These are phyloP conservation scores for Xylaria palmicola DNA, from an alignment of 495 filamentous ascomycete species.

Conservation along the genomic window DNA sequence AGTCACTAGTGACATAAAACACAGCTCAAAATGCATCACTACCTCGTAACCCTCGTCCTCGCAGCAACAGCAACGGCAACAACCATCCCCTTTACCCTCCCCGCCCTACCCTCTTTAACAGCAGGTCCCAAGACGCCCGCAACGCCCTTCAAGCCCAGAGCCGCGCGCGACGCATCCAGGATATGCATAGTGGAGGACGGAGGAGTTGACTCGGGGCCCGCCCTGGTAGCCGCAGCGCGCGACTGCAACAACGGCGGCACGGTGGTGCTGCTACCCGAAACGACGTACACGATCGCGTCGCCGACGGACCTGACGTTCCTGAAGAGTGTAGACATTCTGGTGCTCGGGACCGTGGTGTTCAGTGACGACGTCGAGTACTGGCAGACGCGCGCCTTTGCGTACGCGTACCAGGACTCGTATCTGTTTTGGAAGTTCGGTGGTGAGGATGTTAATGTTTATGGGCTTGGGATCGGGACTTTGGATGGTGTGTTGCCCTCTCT, in stretches of 20 bases:
- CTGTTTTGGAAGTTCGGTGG: conserved; percentile 71
- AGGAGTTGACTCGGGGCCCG: neutral
- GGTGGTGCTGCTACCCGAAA: conserved; percentile 51
- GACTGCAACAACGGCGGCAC: conserved; percentile 52
- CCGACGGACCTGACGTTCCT: conserved; percentile 56
- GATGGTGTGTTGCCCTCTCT: conserved; percentile 7
- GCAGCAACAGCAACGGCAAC: neutral
- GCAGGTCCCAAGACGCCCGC: neutral
- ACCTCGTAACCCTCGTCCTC: neutral
- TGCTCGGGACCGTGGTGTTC: conserved; percentile 58
- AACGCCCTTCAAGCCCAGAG: neutral
- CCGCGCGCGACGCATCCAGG: neutral
- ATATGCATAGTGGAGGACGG: neutral
- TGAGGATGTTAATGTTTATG: conserved; percentile 67
- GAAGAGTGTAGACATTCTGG: conserved; percentile 53
- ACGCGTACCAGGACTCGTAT: conserved; percentile 63
- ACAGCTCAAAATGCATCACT: neutral
- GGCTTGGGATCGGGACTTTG: conserved; percentile 50
- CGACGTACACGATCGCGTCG: conserved; percentile 54
- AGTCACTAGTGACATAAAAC: neutral
- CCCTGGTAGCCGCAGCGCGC: conserved; percentile 17
- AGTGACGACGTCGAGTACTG: conserved; percentile 67
- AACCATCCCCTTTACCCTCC: neutral
- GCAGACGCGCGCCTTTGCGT: conserved; percentile 59
- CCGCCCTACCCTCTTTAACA: neutral